phyloP scores from a whole-genome alignment of 2,329 filamentous ascomycete genomes.

The Apiospora arundinis region DNA sequence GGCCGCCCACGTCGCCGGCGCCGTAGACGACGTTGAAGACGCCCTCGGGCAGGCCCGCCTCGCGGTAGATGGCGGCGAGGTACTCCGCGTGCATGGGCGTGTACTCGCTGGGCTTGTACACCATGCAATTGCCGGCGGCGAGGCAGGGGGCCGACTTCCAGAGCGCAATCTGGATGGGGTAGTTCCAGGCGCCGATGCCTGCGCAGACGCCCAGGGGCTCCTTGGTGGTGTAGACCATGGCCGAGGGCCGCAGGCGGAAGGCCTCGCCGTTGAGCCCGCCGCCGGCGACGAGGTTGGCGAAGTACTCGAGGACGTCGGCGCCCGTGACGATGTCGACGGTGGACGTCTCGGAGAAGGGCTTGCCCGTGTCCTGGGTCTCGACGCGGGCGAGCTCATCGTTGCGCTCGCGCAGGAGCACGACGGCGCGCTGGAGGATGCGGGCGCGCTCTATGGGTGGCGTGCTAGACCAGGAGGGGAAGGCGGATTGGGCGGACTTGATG shows the following conservation, averaged over 20 bases:
- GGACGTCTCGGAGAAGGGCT: constrained; percentile 83
- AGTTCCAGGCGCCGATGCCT: constrained; percentile 91
- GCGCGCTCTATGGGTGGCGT: constrained; percentile 78
- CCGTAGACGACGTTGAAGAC: constrained; percentile 91
- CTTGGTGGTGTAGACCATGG: constrained; percentile 84
- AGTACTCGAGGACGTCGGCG: constrained; percentile 86
- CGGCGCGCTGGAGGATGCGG: constrained; percentile 79
- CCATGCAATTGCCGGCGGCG: constrained; percentile 86
- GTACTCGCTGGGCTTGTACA: constrained; percentile 89
- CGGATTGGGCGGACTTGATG: constrained; percentile 71
- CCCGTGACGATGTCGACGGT: constrained; percentile 84
- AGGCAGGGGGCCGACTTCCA: constrained; percentile 90
- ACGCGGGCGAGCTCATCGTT: constrained; percentile 81
- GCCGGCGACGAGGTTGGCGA: constrained; percentile 77
- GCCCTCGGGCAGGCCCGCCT: constrained; percentile 80
- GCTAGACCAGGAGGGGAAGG: constrained; percentile 78
- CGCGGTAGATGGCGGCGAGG: constrained; percentile 76
- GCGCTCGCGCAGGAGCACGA: constrained; percentile 72
- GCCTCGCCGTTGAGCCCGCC: constrained; percentile 84
- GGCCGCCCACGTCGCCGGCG: constrained; percentile 77
- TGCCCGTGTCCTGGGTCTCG: constrained; percentile 87
- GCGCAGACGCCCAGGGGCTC: constrained; percentile 83
- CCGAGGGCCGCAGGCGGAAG: constrained; percentile 73
- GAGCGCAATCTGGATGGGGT: constrained; percentile 87
- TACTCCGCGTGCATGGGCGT: constrained; percentile 82